Base-by-base conservation (phyloP, 2,329 filamentous ascomycete species). In the Dothideomycetes sp. region DNA sequence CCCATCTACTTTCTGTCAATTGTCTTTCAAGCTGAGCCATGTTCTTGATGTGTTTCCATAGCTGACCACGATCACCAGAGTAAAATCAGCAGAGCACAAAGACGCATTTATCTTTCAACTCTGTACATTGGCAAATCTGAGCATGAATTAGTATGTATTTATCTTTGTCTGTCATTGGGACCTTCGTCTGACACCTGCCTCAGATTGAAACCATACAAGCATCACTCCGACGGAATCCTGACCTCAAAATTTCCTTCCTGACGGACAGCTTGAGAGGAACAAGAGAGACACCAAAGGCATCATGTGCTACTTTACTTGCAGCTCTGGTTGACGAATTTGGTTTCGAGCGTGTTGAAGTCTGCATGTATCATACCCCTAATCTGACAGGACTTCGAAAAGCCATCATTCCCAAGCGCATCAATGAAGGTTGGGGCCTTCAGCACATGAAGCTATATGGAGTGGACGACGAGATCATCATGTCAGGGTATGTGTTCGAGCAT, bases 361-460 rank as follows among this genome's bases (percentile, higher is more conserved):
- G 88, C 52, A 93, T 98, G 87, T 98, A 93, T 57, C 91, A 98
- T 62, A 98, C 91, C 1, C 91, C 91, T 0, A 98, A 98, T 55
- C 64, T 98, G 48, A 94, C 84, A 3, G 91, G 91, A 0, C 52
- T 93, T 43, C 76, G 81, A 36, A 96, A 96, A 64, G 79, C 80
- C 53, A 69, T 84, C 50, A 76, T 96, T 2, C 91, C 91, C 0
- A 84, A 78, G 56, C 74, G 91, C 15, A 89, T 98, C 58, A 98
- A 98, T 52, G 91, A 98, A 64, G 91, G 91, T 13, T 98, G 91
- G 91, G 91, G 91, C 1, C 64, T 98, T 46, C 91, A 98, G 59
- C 91, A 98, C 58, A 98, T 98, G 89, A 98, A 98, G 70, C 70
- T 98, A 0, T 98, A 98, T 53, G 91, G 91, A 0, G 69, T 94